phyloP scores from a whole-genome alignment of 2,329 filamentous ascomycete species.

The Fusarium sp. region DNA sequence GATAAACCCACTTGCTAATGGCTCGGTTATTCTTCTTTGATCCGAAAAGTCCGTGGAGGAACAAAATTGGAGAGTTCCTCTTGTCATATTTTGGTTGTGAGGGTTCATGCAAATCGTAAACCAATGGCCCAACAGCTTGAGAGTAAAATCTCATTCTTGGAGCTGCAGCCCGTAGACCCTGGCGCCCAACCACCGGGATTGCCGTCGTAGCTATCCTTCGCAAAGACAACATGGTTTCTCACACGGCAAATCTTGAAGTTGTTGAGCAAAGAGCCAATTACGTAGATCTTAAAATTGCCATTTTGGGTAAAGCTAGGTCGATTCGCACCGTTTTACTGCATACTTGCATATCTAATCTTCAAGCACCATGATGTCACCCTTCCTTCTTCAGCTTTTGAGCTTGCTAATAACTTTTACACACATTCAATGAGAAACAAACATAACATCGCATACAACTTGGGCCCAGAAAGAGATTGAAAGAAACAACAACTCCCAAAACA shows the following conservation, averaged over 20 bases:
- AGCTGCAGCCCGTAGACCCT: not conserved
- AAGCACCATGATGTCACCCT: slow-evolving; percentile 30
- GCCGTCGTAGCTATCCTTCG: slow-evolving; percentile 15
- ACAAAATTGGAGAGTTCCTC: slow-evolving; percentile 74
- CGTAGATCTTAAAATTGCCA: slow-evolving; percentile 35
- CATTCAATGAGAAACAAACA: not conserved
- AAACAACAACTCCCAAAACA: not conserved
- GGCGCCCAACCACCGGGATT: not conserved
- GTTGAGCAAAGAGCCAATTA: slow-evolving; percentile 29
- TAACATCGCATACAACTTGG: not conserved
- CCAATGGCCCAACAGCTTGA: slow-evolving; percentile 54
- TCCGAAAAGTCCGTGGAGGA: slow-evolving; percentile 93
- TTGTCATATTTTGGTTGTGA: slow-evolving; percentile 51
- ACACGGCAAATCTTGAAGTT: slow-evolving; percentile 8
- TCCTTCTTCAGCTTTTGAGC: slow-evolving; percentile 17
- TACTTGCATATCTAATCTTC: slow-evolving; percentile 38
- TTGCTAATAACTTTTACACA: not conserved
- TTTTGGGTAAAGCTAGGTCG: slow-evolving; percentile 25
- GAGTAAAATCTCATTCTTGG: slow-evolving; percentile 34
- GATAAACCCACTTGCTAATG: slow-evolving; percentile 83
- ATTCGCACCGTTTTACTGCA: slow-evolving; percentile 34
- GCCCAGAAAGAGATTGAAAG: not conserved
- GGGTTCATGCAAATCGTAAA: slow-evolving; percentile 75
- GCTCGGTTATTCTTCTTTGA: slow-evolving; percentile 95
- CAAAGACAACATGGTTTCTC: slow-evolving; percentile 33